Base-by-base conservation (phyloP, 768 basidiomycete genomes). In the Rhizopogon vinicolor region DNA sequence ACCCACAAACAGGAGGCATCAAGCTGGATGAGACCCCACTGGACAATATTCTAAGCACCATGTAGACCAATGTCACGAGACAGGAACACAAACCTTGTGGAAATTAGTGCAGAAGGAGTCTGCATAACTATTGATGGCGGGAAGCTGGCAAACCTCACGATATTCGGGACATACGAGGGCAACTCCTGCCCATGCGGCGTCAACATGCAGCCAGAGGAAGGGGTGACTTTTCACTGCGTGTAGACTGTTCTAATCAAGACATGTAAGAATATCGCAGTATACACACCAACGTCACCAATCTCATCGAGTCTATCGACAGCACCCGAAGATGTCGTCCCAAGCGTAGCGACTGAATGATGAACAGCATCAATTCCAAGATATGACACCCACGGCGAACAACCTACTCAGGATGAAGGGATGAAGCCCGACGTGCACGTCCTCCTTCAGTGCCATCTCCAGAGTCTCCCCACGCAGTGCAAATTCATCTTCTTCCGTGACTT, bases 11-110 rank as follows among this genome's bases (percentile, higher is more conserved):
- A 73, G 4, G 89, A 91, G 43, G 85, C 84, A 62, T 94, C 93
- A 59, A 96, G 94, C 59, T 90, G 93, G 3, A 89, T 86, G 8
- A 97, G 78, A n/a, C 94, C 94, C 89, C 91, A 91, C 90, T 92
- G 33, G 0, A 22, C 42, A 1, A 50, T 51, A 29, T 7, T 33
- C 0, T 12, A 19, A 19, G 13, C 7, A 14, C 13, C 8, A 28
- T 31, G 9, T 31, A 31, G 37, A 16, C n/a, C 13, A 41, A 13
- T 12, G 22, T n/a, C 7, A 19, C 7, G n/a, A 19, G 33, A 53
- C 12, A 49, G 28, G 3, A 31, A 19, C 29, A 31, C 44, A 7
- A 44, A 82, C 89, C 22, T 22, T 77, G 97, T 98, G 75, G 69
- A 94, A 88, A 67, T 98, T 97, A 7, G 87, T 87, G 68, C 87